Percentiles rank a stretch among this genome's conserved stretches.
Conservation (phyloP, 2,329 filamentous ascomycete genomes). For the Botrytis medusae region DNA sequence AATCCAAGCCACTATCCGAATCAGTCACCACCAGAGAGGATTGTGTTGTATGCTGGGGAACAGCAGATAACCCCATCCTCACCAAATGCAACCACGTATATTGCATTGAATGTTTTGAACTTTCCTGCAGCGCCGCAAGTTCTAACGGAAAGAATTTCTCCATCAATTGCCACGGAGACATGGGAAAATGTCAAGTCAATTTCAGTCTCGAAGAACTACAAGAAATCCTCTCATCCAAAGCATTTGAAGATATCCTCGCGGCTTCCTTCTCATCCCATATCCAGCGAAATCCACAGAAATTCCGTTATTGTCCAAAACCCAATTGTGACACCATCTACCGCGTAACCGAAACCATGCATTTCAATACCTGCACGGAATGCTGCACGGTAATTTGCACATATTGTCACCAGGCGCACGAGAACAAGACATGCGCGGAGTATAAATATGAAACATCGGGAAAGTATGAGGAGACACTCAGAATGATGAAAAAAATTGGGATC, state of each 20-base stretch:
- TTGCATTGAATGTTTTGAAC: constrained; percentile 45
- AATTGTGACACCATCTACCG: constrained; percentile 20
- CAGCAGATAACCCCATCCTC: not conserved
- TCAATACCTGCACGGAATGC: constrained; percentile 12
- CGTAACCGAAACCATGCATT: not conserved
- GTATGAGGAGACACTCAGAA: constrained; percentile 25
- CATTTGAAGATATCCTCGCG: constrained; percentile 25
- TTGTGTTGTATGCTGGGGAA: constrained; percentile 9
- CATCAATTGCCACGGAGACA: constrained; percentile 20
- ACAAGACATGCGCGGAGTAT: constrained; percentile 27
- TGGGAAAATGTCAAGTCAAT: constrained; percentile 10
- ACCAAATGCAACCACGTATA: constrained; percentile 36
- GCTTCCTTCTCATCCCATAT: constrained; percentile 23
- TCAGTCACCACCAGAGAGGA: not conserved
- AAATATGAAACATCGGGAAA: constrained; percentile 25
- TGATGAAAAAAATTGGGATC: constrained; percentile 42
- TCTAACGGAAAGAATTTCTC: constrained; percentile 29
- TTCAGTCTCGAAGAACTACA: constrained; percentile 26
- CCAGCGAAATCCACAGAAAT: constrained; percentile 21
- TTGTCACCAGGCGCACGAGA: constrained; percentile 28
- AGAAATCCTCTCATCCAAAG: constrained; percentile 15
- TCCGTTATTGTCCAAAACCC: constrained; percentile 18
- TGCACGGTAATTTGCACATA: constrained; percentile 23
- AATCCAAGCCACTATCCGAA: not conserved
- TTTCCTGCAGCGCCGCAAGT: constrained; percentile 35